These are phyloP conservation scores for Lipomyces yamadae DNA, from an alignment of 805 yeast genomes.

Conservation along the genomic window DNA sequence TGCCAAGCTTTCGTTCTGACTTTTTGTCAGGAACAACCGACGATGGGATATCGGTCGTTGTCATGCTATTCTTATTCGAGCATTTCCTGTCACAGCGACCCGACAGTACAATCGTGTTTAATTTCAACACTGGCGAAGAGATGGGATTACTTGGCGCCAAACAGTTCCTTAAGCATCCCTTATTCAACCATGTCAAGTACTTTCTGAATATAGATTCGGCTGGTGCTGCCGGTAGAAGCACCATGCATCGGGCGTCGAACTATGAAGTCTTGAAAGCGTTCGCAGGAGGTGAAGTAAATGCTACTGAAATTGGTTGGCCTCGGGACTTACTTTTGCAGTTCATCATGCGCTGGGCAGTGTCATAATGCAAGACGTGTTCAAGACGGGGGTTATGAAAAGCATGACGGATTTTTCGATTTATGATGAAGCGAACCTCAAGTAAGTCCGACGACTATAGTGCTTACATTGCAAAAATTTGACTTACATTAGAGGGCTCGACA, in stretches of 20 bases:
- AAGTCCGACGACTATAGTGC: conserved; percentile 1
- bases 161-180: conserved; percentile 71
- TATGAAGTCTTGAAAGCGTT: conserved; percentile 33
- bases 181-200: conserved; percentile 62
- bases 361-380: conserved; percentile 65
- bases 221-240: conserved; percentile 86
- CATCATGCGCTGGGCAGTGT: conserved; percentile 20
- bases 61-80: conserved; percentile 32
- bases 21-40: conserved; percentile 62
- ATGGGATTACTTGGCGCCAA: conserved; percentile 84
- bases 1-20: not conserved
- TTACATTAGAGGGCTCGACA: conserved; percentile 75
- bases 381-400: conserved; percentile 67
- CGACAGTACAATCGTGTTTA: conserved; percentile 71
- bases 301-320: not conserved
- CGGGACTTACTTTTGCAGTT: not conserved
- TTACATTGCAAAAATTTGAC: not conserved
- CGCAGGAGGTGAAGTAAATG: not conserved
- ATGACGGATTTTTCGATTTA: conserved; percentile 86
- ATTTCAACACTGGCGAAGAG: conserved; percentile 89
- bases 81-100: conserved; percentile 50
- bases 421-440: conserved; percentile 57
- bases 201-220: conserved; percentile 90
- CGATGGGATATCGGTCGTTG: conserved; percentile 50
- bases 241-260: conserved; percentile 69